Percentiles rank a stretch among this genome's conserved stretches.
phyloP scores from a whole-genome alignment of 441 rosid genomes.

The Pelargonium fulgidum region DNA sequence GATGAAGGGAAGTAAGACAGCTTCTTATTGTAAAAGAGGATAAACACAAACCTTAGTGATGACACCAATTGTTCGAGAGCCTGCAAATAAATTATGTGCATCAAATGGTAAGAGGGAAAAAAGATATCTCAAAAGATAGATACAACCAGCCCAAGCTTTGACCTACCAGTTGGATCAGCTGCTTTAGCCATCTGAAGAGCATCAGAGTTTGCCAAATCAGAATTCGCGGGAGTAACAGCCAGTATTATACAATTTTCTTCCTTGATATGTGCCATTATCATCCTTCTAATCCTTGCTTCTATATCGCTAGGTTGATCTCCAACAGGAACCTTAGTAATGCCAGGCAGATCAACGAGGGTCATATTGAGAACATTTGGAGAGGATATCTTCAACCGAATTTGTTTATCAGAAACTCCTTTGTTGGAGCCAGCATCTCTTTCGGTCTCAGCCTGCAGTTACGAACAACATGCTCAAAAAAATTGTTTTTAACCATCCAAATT shows the following conservation, averaged over 20 bases:
- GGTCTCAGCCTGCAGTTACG: slow-evolving; percentile 52
- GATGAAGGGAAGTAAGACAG: neutral
- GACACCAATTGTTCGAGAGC: slow-evolving; percentile 7
- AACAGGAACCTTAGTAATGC: slow-evolving; percentile 70
- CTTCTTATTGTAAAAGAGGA: neutral
- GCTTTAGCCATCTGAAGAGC: slow-evolving; percentile 62
- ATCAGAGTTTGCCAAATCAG: slow-evolving; percentile 80
- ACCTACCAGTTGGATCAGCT: slow-evolving; percentile 60
- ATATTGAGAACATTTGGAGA: slow-evolving; percentile 65
- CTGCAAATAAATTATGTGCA: neutral
- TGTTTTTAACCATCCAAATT: neutral
- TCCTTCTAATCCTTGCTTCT: slow-evolving; percentile 48
- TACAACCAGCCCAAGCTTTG: neutral
- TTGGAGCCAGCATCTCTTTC: slow-evolving; percentile 52
- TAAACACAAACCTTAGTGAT: slow-evolving; percentile 7
- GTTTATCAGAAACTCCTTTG: slow-evolving; percentile 61
- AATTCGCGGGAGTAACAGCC: slow-evolving; percentile 71
- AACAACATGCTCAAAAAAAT: slow-evolving; percentile 14
- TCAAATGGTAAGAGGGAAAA: neutral
- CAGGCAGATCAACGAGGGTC: slow-evolving; percentile 70
- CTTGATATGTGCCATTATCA: slow-evolving; percentile 48
- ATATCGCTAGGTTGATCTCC: slow-evolving; percentile 71
- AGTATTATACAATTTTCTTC: slow-evolving; percentile 52
- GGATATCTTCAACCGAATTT: slow-evolving; percentile 48
- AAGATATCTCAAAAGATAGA: neutral